Evolutionary conservation across 1,284 basidiomycete species (phyloP), one percentile per base, ranked within the genome.

Genomic region (Bondarzewia mesenterica): DNA sequence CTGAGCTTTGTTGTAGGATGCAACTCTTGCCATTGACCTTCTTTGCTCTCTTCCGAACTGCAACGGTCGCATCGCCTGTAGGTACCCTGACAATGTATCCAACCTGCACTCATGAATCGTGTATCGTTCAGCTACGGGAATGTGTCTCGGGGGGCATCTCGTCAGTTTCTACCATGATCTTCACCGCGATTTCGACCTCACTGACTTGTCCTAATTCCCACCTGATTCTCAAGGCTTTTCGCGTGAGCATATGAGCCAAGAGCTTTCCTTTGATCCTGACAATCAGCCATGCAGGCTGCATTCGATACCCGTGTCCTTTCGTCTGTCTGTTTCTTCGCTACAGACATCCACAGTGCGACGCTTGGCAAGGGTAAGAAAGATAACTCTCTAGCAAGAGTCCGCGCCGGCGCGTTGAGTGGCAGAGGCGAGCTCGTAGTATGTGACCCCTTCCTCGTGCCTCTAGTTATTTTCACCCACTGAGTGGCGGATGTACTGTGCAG

Each of bases 281-380:
- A 18, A 8, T 21, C 4, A 18, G 23, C 29, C 7, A 21, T 18
- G n/a, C 23, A 89, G 87, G 88, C 87, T 48, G 87, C 90, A 0
- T 93, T 95, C 61, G 86, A 96, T 62, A 69, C 75, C 5, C 81
- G 93, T 35, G 78, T 95, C n/a, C 72, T 90, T 5, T 73, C 91
- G 1, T 76, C 88, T 0, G 87, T 94, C 47, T 94, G 93, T 68
- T 96, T 90, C 72, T 96, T 96, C 63, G 90, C 88, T 6, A 96
- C 93, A 4, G 92, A 93, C 63, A 78, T 95, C 49, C 88, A 95
- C 63, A 77, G 76, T 44, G 88, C 89, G 7, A 84, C 89, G 0
- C 82, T 95, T 22, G 90, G 89, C n/a, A 86, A 84, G 62, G 88
- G 87, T 23, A 82, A 85, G 63, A 79, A 75, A 45, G 91, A 93